Conservation (phyloP, 306 rosid species). For the Abrus precatorius region DNA sequence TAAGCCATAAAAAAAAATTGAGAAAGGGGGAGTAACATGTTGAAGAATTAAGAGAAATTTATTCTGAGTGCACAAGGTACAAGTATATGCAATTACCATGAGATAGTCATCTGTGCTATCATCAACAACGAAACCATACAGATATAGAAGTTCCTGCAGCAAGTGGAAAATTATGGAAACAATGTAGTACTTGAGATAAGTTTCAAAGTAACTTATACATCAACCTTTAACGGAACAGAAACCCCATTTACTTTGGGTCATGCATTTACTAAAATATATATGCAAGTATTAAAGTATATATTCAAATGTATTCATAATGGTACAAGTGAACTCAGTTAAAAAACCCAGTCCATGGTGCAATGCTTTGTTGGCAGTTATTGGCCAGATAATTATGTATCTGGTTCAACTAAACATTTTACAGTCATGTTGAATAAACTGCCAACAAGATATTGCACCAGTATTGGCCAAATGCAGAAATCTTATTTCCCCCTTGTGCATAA, state of each 20-base stretch:
- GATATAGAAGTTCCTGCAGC: constrained; percentile 92
- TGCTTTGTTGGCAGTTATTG: constrained; percentile 14
- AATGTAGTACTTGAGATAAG: constrained; percentile 39
- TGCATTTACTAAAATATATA: constrained; percentile 23
- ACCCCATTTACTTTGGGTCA: neutral
- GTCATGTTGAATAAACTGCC: constrained; percentile 29
- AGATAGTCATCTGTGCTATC: constrained; percentile 92
- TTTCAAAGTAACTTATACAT: constrained; percentile 26
- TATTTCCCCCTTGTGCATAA: constrained; percentile 4
- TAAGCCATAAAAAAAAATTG: neutral
- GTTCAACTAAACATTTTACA: constrained; percentile 28
- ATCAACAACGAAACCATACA: constrained; percentile 85
- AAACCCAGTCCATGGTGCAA: constrained; percentile 16
- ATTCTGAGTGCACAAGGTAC: constrained; percentile 24
- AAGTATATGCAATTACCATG: constrained; percentile 73
- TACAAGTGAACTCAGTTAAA: neutral
- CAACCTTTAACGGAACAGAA: constrained; percentile 26
- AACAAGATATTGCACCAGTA: constrained; percentile 32
- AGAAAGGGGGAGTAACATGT: constrained; percentile 17
- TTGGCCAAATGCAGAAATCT: neutral
- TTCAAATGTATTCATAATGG: constrained; percentile 15
- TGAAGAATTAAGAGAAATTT: constrained; percentile 22
- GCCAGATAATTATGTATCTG: constrained; percentile 17
- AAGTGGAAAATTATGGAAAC: constrained; percentile 44
- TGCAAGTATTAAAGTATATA: neutral